Conservation (phyloP, 495 filamentous ascomycete genomes). For the Daldinia concentrica region DNA sequence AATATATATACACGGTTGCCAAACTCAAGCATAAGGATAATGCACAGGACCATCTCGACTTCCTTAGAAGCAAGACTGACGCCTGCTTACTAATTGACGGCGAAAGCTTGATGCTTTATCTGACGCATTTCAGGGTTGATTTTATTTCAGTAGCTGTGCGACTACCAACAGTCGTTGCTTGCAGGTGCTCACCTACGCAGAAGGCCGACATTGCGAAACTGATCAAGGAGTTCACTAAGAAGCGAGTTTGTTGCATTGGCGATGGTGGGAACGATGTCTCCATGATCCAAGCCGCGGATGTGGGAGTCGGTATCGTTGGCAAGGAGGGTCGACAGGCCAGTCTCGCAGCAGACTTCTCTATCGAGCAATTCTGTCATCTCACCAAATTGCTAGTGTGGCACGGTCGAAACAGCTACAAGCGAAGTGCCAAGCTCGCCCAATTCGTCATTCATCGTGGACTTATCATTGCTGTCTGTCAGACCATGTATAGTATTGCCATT, state of each 20-base stretch:
- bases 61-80: constrained; percentile 89
- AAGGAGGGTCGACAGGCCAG: constrained; percentile 97
- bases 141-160: constrained; percentile 91
- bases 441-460: constrained; percentile 98
- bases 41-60: constrained; percentile 85
- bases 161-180: constrained; percentile 92
- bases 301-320: constrained; percentile 97
- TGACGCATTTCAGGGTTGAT: constrained; percentile 78
- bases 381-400: constrained; percentile 98
- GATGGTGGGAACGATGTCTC: constrained; percentile 98
- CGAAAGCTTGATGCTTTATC: constrained; percentile 83
- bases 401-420: constrained; percentile 95
- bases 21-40: constrained; percentile 80
- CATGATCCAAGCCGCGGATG: constrained; percentile 99
- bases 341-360: constrained; percentile 94
- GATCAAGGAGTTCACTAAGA: constrained; percentile 91
- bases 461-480: constrained; percentile 94
- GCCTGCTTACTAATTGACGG: constrained; percentile 93
- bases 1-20: constrained; percentile 94
- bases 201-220: constrained; percentile 93
- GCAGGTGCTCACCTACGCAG: constrained; percentile 95
- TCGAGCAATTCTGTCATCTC: constrained; percentile 94
- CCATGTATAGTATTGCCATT: constrained; percentile 93
- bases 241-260: constrained; percentile 94
- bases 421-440: constrained; percentile 92